Percentiles rank a stretch among this genome's conserved stretches.
These are phyloP conservation scores for Tuber calosporum DNA, from an alignment of 495 filamentous ascomycete species.

Conservation along the genomic window DNA sequence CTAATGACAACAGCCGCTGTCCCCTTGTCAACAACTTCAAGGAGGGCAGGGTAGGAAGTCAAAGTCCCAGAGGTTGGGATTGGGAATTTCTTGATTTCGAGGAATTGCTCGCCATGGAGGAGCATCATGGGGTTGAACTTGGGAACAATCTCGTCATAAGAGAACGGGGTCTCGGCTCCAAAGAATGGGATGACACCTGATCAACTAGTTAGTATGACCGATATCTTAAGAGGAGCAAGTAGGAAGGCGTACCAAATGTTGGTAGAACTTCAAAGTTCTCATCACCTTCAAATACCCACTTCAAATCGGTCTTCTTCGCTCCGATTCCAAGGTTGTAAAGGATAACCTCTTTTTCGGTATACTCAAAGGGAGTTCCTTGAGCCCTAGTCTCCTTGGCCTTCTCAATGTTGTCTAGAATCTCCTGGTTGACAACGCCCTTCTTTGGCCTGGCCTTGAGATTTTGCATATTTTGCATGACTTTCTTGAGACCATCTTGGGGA, in stretches of 20 bases:
- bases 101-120: slow-evolving; percentile 96
- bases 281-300: slow-evolving; percentile 77
- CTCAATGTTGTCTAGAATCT: slow-evolving; percentile 63
- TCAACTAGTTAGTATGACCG: neutral
- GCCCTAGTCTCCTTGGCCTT: slow-evolving; percentile 64
- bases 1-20: slow-evolving; percentile 76
- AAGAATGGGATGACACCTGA: slow-evolving; percentile 75
- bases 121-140: slow-evolving; percentile 99
- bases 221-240: neutral
- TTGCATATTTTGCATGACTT: slow-evolving; percentile 85
- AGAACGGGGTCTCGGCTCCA: slow-evolving; percentile 72
- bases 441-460: slow-evolving; percentile 30
- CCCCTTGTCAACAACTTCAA: slow-evolving; percentile 95
- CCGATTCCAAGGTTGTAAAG: slow-evolving; percentile 94
- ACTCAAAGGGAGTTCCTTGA: slow-evolving; percentile 70
- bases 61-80: slow-evolving; percentile 82
- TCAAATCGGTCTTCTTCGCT: slow-evolving; percentile 84
- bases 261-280: slow-evolving; percentile 89
- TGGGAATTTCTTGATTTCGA: slow-evolving; percentile 88
- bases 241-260: slow-evolving; percentile 58
- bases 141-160: slow-evolving; percentile 73
- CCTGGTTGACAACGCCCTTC: slow-evolving; percentile 42
- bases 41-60: slow-evolving; percentile 72
- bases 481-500: slow-evolving; percentile 65
- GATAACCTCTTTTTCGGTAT: slow-evolving; percentile 77